These are phyloP conservation scores for Suhomyces terraborum DNA, from an alignment of 1,139 yeast genomes.

Conservation along the genomic window DNA sequence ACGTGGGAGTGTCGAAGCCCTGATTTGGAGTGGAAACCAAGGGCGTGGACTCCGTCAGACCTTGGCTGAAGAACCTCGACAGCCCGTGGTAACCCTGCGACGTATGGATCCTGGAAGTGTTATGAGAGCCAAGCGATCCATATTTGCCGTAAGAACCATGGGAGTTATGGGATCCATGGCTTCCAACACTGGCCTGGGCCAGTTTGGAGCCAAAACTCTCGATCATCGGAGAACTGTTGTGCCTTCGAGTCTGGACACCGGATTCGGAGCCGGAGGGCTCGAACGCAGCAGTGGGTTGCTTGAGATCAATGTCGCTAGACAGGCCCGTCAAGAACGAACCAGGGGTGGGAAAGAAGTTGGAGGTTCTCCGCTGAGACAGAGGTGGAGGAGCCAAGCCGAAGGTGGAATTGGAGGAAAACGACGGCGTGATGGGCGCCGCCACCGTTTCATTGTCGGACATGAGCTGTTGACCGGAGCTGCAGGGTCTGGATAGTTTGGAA, in stretches of 20 bases:
- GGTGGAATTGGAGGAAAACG: conserved; percentile 10
- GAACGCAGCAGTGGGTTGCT: background rate
- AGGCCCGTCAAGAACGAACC: conserved; percentile 5
- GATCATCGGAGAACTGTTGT: conserved; percentile 19
- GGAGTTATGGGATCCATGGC: background rate
- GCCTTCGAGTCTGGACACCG: conserved; percentile 11
- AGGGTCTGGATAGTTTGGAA: background rate
- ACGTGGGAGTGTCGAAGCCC: conserved; percentile 7
- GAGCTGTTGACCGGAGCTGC: conserved; percentile 1
- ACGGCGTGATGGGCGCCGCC: conserved; percentile 11
- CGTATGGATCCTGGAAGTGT: background rate
- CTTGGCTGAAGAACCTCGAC: conserved; percentile 11
- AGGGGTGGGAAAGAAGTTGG: conserved; percentile 21
- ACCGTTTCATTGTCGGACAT: conserved; percentile 15
- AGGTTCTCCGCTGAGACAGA: conserved; percentile 17
- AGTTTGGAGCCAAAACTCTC: conserved; percentile 12
- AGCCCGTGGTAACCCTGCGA: conserved; percentile 1
- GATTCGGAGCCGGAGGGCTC: conserved; percentile 8
- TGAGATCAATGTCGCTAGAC: conserved; percentile 9
- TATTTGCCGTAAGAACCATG: background rate
- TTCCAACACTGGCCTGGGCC: background rate
- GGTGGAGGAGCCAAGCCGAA: conserved; percentile 12
- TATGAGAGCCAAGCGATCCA: conserved; percentile 1
- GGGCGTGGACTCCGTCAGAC: conserved; percentile 8
- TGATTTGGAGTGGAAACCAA: conserved; percentile 10